Evolutionary conservation across 2,329 filamentous ascomycete species (phyloP), one percentile per base, ranked within the genome.

Genomic region (Sclerotinia spermophila): DNA sequence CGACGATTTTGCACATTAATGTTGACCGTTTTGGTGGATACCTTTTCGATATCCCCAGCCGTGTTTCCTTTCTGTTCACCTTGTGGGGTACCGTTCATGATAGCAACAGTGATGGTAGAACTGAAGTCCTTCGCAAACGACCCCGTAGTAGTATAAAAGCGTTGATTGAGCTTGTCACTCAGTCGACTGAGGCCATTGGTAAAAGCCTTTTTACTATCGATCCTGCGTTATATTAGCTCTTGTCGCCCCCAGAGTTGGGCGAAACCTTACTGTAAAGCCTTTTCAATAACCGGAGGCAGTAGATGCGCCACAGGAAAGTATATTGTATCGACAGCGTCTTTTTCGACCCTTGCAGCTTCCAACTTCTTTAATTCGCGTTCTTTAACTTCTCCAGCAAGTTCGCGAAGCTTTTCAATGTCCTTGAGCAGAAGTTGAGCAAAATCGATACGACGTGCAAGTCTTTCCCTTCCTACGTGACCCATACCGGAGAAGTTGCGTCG

Each of bases 401-500:
- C 81, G 72, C 90, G 90, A 71, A 98, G 84, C 77, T 90, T 89
- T 73, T 92, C 90, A 72, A 99, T 88, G 78, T 98, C 94, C 70
- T 86, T 83, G 70, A 93, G 84, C 17, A 97, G 83, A 56, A 84
- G 86, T 75, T 94, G 86, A 11, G 93, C 94, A 79, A 99, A 99
- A 73, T 95, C 92, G 75, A 98, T 94, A 59, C 96, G 90, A 71
- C 94, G 87, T 66, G 90, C 85, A 42, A 99, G 84, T 64, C 93
- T 87, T 38, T 91, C 87, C 77, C 90, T 89, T 69, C 96, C 96
- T 61, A 89, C 90, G 55, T 92, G 89, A 10, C 96, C 96, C 93
- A 98, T 97, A 51, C 92, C 91, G n/a, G 92, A 92, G 81, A 97
- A 99, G 81, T 98, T 95, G 71, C 96, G 91, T 67, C 96, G 88